A percentile compares a stretch with the other conserved stretches of the same genome.
Conservation (phyloP, 2,329 filamentous ascomycete species). For the Allantophomopsis lycopodina region DNA sequence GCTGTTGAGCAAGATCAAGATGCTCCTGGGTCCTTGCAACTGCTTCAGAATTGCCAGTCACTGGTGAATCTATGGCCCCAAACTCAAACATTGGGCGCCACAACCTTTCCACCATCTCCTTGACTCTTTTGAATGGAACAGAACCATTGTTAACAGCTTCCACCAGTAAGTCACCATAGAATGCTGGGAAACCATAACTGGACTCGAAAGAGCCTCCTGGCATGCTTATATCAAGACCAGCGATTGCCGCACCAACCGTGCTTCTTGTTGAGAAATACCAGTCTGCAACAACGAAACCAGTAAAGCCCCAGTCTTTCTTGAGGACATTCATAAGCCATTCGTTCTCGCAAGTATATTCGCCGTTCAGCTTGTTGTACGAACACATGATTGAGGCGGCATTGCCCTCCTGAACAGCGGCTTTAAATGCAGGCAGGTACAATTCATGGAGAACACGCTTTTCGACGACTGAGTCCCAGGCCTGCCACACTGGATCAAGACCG, state of each 20-base stretch:
- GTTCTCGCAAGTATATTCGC: constrained; percentile 27
- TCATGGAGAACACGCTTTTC: constrained; percentile 22
- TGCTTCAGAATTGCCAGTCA: constrained; percentile 8
- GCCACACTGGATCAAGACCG: constrained; percentile 3
- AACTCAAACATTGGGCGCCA: constrained; percentile 9
- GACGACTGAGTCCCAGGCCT: constrained; percentile 19
- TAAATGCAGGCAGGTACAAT: constrained; percentile 29
- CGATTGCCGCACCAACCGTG: constrained; percentile 23
- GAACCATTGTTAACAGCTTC: constrained; percentile 10
- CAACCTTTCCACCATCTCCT: constrained; percentile 13
- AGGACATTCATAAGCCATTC: constrained; percentile 24
- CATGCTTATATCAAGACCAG: constrained; percentile 46
- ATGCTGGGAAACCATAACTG: constrained; percentile 8
- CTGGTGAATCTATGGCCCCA: constrained; percentile 11
- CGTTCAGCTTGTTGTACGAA: constrained; percentile 31
- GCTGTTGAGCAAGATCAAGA: constrained; percentile 32
- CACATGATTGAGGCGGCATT: constrained; percentile 28
- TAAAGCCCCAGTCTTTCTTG: constrained; percentile 28
- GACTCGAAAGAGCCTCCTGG: constrained; percentile 28
- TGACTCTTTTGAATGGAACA: constrained; percentile 13
- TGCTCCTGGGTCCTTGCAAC: constrained; percentile 16
- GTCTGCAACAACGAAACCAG: constrained; percentile 31
- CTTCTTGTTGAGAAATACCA: constrained; percentile 21
- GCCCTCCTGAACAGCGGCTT: constrained; percentile 27
- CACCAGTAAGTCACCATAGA: constrained; percentile 12